Base-by-base conservation (phyloP, 179 eudicot species). In the Silene vulgaris region DNA sequence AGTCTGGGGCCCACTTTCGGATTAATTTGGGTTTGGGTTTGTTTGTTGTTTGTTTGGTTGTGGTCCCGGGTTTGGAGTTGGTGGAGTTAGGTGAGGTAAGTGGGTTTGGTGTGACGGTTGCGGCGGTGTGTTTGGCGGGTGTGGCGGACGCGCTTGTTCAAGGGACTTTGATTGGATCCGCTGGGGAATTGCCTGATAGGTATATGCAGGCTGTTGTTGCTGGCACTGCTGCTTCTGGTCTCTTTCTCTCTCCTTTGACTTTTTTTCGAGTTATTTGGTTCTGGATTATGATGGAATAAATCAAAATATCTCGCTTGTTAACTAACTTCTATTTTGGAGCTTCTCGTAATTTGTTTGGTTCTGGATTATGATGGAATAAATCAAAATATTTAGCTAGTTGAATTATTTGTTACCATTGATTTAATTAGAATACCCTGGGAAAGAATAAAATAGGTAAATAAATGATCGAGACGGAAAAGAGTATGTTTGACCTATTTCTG, bases 171-270 rank as follows among this genome's bases (percentile, higher is more conserved):
- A 81, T 93, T 76, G 98, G 97, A 69, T 80, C 90, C 0, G 98
- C 96, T 7, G 97, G 98, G 8, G 96, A 94, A 78, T 16, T 94
- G 89, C 98, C 98, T 12, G 88, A 83, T 62, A 82, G 97, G 78
- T 94, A 92, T 76, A 92, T 92, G 94, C 98, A 94, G 76, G 97
- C 98, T 70, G 82, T 81, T 78, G 87, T 90, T 28, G 97, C 94
- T 19, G 98, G 98, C 2, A 90, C 97, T 71, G 98, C 94, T 67
- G 92, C 96, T 84, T 94, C 98, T 74, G 98, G 98, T 94, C 16
- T 57, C 5, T 28, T 23, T 17, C 30, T 19, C 19, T 40, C 56
- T 73, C 5, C 12, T 6, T 40, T 40, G 48, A 50, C 16, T 50
- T 50, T 50, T 50, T 48, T 48, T 48, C 8, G 5, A 0, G 20